A percentile compares a stretch with the other conserved stretches of the same genome.
Conservation (phyloP, 2,329 filamentous ascomycete species). For the Trichoderma semiorbis region DNA sequence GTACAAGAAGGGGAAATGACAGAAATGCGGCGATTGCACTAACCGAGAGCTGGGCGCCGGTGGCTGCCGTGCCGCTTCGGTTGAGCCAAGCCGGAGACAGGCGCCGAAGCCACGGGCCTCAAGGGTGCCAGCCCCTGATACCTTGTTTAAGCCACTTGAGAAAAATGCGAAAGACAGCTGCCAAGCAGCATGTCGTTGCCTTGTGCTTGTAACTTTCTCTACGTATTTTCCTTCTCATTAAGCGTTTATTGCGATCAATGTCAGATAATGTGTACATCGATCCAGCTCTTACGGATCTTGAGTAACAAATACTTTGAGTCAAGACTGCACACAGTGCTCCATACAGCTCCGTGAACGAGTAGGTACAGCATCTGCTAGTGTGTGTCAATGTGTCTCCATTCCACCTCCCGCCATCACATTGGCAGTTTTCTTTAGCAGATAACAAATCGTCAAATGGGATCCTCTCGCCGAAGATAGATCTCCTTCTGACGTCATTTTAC, state of each 20-base stretch:
- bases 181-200: neutral
- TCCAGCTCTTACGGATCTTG: neutral
- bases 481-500: constrained; percentile 9
- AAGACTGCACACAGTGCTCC: neutral
- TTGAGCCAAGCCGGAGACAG: neutral
- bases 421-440: neutral
- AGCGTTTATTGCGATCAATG: neutral
- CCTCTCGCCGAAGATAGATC: neutral
- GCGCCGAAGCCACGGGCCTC: neutral
- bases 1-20: neutral
- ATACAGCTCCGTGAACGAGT: neutral
- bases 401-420: neutral
- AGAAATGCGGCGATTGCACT: neutral
- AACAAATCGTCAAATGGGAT: neutral
- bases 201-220: neutral
- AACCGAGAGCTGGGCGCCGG: neutral
- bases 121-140: neutral
- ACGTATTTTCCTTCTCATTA: neutral
- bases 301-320: neutral
- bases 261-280: neutral
- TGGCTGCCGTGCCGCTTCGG: neutral
- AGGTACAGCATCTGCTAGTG: neutral
- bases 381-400: neutral
- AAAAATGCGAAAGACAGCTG: neutral
- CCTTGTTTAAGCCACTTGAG: neutral